These are phyloP conservation scores for Gaeumannomyces tritici DNA, from an alignment of 2,329 filamentous ascomycete species.

Conservation along the genomic window DNA sequence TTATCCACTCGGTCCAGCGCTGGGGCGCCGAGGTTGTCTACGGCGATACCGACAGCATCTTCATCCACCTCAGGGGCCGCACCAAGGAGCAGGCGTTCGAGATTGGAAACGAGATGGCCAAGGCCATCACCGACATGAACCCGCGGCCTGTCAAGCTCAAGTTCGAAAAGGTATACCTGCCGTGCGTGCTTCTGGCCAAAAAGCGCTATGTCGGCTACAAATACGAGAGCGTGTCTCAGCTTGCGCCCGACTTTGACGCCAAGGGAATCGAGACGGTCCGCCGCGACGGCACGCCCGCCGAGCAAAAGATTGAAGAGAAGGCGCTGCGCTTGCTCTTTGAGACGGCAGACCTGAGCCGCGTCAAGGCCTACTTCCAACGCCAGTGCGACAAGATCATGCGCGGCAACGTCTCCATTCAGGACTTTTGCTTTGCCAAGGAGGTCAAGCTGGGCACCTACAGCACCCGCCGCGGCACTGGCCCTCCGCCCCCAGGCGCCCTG, in stretches of 20 bases:
- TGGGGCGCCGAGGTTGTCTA: constrained; percentile 98
- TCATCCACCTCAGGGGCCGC: constrained; percentile 79
- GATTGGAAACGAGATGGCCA: constrained; percentile 86
- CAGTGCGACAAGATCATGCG: constrained; percentile 92
- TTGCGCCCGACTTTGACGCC: constrained; percentile 82
- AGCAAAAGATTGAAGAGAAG: constrained; percentile 95
- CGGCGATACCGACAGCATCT: constrained; percentile 92
- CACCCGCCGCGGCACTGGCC: constrained; percentile 49
- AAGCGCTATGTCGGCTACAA: constrained; percentile 98
- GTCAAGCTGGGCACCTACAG: constrained; percentile 86
- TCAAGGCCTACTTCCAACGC: constrained; percentile 81
- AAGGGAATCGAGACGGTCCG: constrained; percentile 98
- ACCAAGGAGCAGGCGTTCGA: constrained; percentile 83
- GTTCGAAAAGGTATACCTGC: constrained; percentile 97
- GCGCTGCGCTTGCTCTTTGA: constrained; percentile 82
- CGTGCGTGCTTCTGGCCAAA: constrained; percentile 88
- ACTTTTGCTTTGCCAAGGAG: constrained; percentile 92
- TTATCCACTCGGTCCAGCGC: constrained; percentile 76
- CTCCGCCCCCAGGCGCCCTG: constrained; percentile 76
- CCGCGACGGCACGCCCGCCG: constrained; percentile 85
- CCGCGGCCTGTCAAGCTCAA: constrained; percentile 90
- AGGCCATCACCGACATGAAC: constrained; percentile 79
- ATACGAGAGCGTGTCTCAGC: constrained; percentile 71
- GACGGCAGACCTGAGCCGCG: constrained; percentile 76
- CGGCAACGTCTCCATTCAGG: constrained; percentile 78